A percentile compares a stretch with the other conserved stretches of the same genome.
These are phyloP conservation scores for Aspergillus ellipticus DNA, from an alignment of 495 filamentous ascomycete species.

Conservation along the genomic window DNA sequence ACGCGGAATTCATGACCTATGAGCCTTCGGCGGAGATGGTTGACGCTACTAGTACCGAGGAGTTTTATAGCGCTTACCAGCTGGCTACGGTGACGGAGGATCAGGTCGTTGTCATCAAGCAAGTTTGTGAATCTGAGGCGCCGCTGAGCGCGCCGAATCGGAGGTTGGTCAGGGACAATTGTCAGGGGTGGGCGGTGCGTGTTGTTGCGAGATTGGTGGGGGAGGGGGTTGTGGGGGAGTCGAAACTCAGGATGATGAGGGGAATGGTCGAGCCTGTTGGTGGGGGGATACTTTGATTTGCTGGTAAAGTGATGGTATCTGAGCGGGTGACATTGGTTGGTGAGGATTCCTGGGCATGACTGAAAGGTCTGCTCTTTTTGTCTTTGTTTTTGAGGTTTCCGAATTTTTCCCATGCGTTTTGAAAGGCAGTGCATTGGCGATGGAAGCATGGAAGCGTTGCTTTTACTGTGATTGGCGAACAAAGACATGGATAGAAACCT, in stretches of 20 bases:
- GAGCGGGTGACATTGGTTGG: too few species aligned
- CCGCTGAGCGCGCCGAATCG: conserved; percentile 17
- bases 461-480: too few species aligned
- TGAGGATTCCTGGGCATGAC: too few species aligned
- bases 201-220: conserved; percentile 19
- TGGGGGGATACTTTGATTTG: too few species aligned
- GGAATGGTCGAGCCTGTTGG: conserved; percentile 18
- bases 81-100: conserved; percentile 13
- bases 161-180: conserved; percentile 19
- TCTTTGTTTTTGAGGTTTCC: too few species aligned
- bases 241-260: conserved; percentile 18
- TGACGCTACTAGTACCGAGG: conserved; percentile 9
- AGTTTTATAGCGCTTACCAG: too few species aligned
- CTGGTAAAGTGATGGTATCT: too few species aligned
- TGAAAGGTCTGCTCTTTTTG: too few species aligned
- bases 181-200: conserved; percentile 21
- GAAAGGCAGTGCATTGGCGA: too few species aligned
- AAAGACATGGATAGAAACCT: too few species aligned
- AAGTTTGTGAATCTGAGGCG: conserved; percentile 14
- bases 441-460: too few species aligned
- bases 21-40: conserved; percentile 6
- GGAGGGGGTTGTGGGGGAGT: conserved; percentile 12
- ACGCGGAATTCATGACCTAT: conserved; percentile 22
- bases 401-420: too few species aligned
- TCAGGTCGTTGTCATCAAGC: conserved; percentile 5